Evolutionary conservation across 805 yeast genomes (phyloP), one percentile per base, ranked within the genome.

Genomic region (Nakazawaea populi): DNA sequence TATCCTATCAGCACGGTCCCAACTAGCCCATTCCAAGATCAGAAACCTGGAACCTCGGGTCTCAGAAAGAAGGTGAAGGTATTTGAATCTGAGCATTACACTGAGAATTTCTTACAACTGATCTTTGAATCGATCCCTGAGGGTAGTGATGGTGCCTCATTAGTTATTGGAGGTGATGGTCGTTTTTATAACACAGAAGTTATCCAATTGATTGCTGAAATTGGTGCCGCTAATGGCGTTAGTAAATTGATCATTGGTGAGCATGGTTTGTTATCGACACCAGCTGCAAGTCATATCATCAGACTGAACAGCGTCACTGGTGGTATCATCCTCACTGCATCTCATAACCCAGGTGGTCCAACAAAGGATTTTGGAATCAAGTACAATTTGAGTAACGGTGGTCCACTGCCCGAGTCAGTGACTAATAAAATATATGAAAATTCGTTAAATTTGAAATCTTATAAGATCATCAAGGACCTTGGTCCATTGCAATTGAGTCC

Each of bases 301-400:
- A 81, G 99, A 68, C 62, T 64, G 31, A 71, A 62, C 35, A 75
- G 78, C 36, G 81, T 85, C 52, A 89, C 97, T 10, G 99, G 98
- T 55, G 98, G 98, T 55, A 92, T 92, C 70, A 89, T 94, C 58
- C 75, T 92, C 63, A 92, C 99, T 7, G 98, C 98, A 2, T 86
- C 96, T 28, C 99, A 92, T 70, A 92, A 92, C 69, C 99, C 99
- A 14, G 99, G 99, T 66, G 97, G 98, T 7, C 96, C 96, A 52
- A 71, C 76, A 30, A 83, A 87, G 56, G 99, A 92, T 66, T 77
- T 90, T 65, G 99, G 99, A 50, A 92, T 92, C 74, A 92, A 92
- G 73, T 94, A 94, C 74, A 94, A 92, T 69, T 74, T 94, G 67
- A 80, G 87, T 56, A 92, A 92, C 64, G 99, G 99, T 58, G 99